phyloP scores from a whole-genome alignment of 768 basidiomycete species.

The Boletus sp. region DNA sequence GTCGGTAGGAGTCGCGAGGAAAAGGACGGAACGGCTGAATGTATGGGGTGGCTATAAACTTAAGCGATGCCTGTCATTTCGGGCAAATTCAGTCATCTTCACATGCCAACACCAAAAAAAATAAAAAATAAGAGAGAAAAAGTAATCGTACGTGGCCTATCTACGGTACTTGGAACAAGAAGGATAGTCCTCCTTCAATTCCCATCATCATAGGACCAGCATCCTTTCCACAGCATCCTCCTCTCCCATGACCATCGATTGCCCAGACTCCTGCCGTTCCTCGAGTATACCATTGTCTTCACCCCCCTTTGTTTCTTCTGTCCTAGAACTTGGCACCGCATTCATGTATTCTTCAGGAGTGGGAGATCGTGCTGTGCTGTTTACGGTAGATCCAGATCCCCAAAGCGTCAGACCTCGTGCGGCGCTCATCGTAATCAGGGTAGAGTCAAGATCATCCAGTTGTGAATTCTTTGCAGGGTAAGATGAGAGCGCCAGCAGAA shows the following conservation, averaged over 20 bases:
- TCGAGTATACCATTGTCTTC: background rate
- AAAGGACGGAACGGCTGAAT: conserved; percentile 3
- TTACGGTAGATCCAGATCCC: conserved; percentile 21
- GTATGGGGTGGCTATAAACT: conserved; percentile 11
- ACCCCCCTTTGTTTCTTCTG: background rate
- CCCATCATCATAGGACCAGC: conserved; percentile 13
- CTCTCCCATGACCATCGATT: conserved; percentile 9
- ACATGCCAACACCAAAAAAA: background rate
- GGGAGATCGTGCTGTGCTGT: background rate
- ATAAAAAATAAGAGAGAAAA: background rate
- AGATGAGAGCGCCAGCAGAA: conserved; percentile 41
- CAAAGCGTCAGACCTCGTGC: conserved; percentile 51
- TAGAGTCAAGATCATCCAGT: conserved; percentile 48
- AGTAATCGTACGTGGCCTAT: background rate
- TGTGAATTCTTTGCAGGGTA: conserved; percentile 39
- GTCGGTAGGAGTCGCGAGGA: conserved; percentile 7
- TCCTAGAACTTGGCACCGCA: background rate
- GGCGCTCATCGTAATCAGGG: conserved; percentile 43
- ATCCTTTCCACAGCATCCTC: conserved; percentile 23
- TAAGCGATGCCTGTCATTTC: conserved; percentile 18
- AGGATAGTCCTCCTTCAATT: no score
- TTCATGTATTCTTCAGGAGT: background rate
- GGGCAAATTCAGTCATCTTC: conserved; percentile 1
- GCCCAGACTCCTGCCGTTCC: background rate
- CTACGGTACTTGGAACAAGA: background rate